Conservation (phyloP, 495 filamentous ascomycete genomes). For the Hypomontagnella monticulosa region DNA sequence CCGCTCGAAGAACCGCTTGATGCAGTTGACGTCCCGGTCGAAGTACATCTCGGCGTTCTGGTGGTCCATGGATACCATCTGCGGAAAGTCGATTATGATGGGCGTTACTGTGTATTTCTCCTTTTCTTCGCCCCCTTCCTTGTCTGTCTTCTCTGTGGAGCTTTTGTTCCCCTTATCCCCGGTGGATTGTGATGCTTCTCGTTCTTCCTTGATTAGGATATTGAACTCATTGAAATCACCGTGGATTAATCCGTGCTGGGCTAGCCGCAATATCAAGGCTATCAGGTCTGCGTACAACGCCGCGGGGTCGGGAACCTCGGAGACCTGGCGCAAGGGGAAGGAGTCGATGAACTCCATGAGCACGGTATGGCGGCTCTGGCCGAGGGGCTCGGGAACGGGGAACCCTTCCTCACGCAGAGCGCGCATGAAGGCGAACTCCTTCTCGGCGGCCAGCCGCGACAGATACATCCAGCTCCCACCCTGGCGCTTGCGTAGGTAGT, state of each 20-base stretch:
- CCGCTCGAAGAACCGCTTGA: slow-evolving; percentile 90
- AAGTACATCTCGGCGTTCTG: slow-evolving; percentile 94
- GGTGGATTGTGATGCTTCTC: slow-evolving; percentile 39
- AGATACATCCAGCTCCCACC: slow-evolving; percentile 96
- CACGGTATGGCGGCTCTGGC: slow-evolving; percentile 90
- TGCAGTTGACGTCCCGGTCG: slow-evolving; percentile 90
- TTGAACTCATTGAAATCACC: slow-evolving; percentile 99
- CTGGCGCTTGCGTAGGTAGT: slow-evolving; percentile 86
- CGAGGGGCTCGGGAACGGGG: slow-evolving; percentile 84
- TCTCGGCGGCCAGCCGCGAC: slow-evolving; percentile 87
- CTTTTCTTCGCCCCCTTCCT: slow-evolving; percentile 25
- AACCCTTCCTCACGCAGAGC: slow-evolving; percentile 84
- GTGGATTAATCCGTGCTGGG: slow-evolving; percentile 91
- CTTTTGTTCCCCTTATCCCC: slow-evolving; percentile 42
- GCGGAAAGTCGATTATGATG: slow-evolving; percentile 95
- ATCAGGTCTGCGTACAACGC: slow-evolving; percentile 88
- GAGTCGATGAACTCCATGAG: slow-evolving; percentile 93
- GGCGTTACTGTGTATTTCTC: slow-evolving; percentile 63
- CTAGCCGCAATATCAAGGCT: slow-evolving; percentile 82
- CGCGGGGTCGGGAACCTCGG: slow-evolving; percentile 79
- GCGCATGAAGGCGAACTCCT: slow-evolving; percentile 93
- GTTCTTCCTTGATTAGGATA: slow-evolving; percentile 84
- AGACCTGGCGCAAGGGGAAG: slow-evolving; percentile 86
- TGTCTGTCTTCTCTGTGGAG: background rate
- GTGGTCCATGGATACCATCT: slow-evolving; percentile 97